Evolutionary conservation across 1,284 basidiomycete species (phyloP).

Genomic region (Puccinia coronata): DNA sequence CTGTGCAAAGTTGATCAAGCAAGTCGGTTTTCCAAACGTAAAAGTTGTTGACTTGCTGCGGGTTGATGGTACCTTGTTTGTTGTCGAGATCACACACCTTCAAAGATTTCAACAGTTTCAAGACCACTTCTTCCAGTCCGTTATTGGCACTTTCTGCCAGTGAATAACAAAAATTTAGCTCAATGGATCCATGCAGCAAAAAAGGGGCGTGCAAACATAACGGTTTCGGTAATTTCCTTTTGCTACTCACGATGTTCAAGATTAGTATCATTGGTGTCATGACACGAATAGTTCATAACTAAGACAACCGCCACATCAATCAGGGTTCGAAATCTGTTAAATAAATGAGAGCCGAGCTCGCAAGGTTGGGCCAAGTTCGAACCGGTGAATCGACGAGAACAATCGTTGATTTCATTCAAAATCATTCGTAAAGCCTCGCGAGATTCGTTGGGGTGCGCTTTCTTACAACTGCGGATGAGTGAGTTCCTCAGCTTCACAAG

Average conservation of each 20-base stretch:
- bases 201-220: no score
- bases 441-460: background rate
- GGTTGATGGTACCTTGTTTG: background rate
- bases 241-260: background rate
- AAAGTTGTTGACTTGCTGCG: background rate
- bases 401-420: slow-evolving; percentile 5
- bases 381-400: background rate
- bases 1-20: slow-evolving; percentile 28
- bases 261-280: background rate
- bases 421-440: slow-evolving; percentile 6
- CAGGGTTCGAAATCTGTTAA: background rate
- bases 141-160: background rate
- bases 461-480: slow-evolving; percentile 26
- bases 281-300: slow-evolving; percentile 1
- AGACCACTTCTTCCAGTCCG: slow-evolving; percentile 17
- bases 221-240: background rate
- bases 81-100: slow-evolving; percentile 1
- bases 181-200: background rate
- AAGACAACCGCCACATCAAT: slow-evolving; percentile 13
- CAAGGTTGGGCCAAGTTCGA: background rate
- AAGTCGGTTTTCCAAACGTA: slow-evolving; percentile 24
- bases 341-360: background rate
- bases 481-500: background rate
- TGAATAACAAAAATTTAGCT: background rate
- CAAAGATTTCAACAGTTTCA: slow-evolving; percentile 22